A percentile compares a stretch with the other conserved stretches of the same genome.
Evolutionary conservation across 108 stramenopile species (phyloP).

Genomic region (Fragilaria crotonensis): DNA sequence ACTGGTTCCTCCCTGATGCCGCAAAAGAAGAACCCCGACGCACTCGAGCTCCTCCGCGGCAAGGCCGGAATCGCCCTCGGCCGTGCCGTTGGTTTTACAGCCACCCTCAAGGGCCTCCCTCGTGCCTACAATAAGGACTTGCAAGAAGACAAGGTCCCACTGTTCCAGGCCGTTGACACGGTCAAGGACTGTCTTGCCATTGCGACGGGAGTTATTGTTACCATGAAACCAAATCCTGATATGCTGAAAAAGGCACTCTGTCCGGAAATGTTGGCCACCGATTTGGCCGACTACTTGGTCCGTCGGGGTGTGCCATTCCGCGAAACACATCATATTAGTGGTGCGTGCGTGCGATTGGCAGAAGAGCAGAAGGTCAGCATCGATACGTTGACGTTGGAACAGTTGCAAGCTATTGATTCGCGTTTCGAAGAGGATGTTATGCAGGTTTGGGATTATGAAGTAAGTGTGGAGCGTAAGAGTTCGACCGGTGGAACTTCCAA

Average conservation of each 20-base stretch:
- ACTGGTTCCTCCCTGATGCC: constrained; percentile 99
- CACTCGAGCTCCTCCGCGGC: constrained; percentile 94
- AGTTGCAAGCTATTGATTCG: constrained; percentile 76
- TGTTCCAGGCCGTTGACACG: constrained; percentile 93
- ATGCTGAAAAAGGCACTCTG: constrained; percentile 80
- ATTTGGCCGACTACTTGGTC: constrained; percentile 98
- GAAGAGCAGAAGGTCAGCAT: constrained; percentile 74
- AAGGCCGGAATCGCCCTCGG: constrained; percentile 96
- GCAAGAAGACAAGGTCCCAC: constrained; percentile 98
- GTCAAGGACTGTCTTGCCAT: constrained; percentile 95
- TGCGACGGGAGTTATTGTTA: constrained; percentile 92
- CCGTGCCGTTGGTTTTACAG: constrained; percentile 82
- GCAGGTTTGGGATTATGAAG: constrained; percentile 87
- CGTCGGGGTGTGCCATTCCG: constrained; percentile 98
- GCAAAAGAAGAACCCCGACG: constrained; percentile 99
- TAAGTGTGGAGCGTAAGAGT: constrained; percentile 85
- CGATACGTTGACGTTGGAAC: constrained; percentile 73
- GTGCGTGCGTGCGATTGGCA: constrained; percentile 82
- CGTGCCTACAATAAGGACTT: constrained; percentile 99
- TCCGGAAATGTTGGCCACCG: constrained; percentile 99
- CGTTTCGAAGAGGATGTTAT: constrained; percentile 82
- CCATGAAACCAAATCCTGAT: constrained; percentile 89
- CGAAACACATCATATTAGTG: constrained; percentile 98
- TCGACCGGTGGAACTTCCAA: constrained; percentile 80
- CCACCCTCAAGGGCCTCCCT: constrained; percentile 95